Base-by-base conservation (phyloP, 2,329 filamentous ascomycete genomes). In the Pseudopithomyces maydicus region DNA sequence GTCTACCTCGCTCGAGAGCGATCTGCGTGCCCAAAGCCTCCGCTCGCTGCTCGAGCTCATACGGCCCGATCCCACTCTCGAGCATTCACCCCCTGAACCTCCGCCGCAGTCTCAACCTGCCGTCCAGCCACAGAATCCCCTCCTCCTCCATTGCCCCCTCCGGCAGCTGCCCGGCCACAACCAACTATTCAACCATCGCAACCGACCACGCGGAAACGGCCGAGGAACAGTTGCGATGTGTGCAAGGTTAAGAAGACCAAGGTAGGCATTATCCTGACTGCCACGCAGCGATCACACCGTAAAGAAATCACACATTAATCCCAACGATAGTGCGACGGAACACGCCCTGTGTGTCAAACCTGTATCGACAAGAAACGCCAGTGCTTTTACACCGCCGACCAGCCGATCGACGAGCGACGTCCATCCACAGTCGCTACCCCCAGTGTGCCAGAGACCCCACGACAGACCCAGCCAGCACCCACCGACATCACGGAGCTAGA, bases 221-320 rank as follows among this genome's bases (percentile, higher is more conserved):
- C 70, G 6, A 63, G 72, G 39, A 72, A 69, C 32, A 74, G 71
- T 46, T 76, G 73, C 50, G 70, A 76, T 55, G 55, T 71, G 2
- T 76, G 73, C 59, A 74, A 74, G 57, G 56, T 63, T 5, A 76
- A 75, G 60, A 74, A 74, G 59, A 74, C 72, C 6, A 75, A 72
- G 64, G 73, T 73, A 63, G 10, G 65, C 55, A n/a, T 33, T 26
- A 41, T n/a, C 6, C 7, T 14, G 5, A 6, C 15, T n/a, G 14
- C 14, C 14, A 33, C 14, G 32, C 32, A 36, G 26, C 15, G 35
- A 14, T 36, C 10, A 10, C 10, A 10, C 20, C 8, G 6, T 7
- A 3, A 22, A 39, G 6, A 22, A 53, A 11, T 6, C 2, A 35
- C 6, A 39, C 29, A 36, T 58, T 68, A 54, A 71, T 49, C n/a